Base-by-base conservation (phyloP, 1,139 yeast genomes). In the Zygoascus meyerae region DNA sequence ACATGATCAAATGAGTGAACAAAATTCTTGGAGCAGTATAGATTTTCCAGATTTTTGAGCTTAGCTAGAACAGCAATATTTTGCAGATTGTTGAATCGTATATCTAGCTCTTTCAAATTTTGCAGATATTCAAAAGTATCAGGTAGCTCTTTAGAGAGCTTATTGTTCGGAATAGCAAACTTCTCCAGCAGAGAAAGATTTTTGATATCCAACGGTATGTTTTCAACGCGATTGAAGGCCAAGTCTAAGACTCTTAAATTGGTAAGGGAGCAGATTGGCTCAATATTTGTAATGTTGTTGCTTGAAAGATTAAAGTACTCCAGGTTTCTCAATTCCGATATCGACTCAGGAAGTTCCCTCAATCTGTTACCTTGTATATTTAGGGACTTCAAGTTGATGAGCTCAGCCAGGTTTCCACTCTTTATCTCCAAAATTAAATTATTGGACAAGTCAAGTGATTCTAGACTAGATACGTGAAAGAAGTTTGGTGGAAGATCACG, bases 21-120 rank as follows among this genome's bases (percentile, higher is more conserved):
- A 48, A 77, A 75, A 62, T 92, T 90, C 62, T 87, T 86, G 1
- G 94, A 77, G 8, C 89, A 79, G 56, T 81, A 81, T 26, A 86
- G 70, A 14, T 81, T 83, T 60, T 87, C 92, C 52, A 86, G 70
- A 46, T 75, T 76, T 0, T 86, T 82, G 40, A 87, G 74, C 5
- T 73, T 66, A 3, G 84, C 81, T 40, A 85, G 70, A 1, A 82
- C 73, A 38, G 81, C 83, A 14, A 89, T 77, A 42, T 79, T 76
- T 2, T 78, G 71, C 36, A 90, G 73, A 46, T 76, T 73, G 62
- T 92, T 92, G 65, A 81, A 84, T 45, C 95, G 73, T 18, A 90
- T 69, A 65, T 92, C 95, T 52, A 92, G 72, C 48, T 87, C 79
- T 57, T 82, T 77, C 57, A 92, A 70, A n/a, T 77, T 70, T 0